A percentile compares a stretch with the other conserved stretches of the same genome.
Conservation (phyloP, 2,329 filamentous ascomycete genomes). For the Colletotrichum orchidophilum region DNA sequence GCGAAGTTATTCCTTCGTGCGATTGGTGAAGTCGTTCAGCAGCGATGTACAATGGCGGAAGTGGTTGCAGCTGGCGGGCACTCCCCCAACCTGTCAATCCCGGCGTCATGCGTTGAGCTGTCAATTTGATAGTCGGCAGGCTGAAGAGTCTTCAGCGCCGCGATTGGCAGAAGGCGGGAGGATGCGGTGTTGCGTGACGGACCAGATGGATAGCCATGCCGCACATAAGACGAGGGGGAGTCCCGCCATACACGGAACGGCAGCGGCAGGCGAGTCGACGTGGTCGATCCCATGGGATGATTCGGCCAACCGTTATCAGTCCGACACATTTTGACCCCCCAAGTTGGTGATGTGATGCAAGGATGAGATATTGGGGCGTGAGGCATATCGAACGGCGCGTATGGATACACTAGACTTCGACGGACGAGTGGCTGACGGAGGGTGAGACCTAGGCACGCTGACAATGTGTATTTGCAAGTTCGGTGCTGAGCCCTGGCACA, state of each 20-base stretch:
- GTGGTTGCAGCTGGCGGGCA: slow-evolving; percentile 24
- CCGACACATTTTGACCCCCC: background rate
- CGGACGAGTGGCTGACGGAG: background rate
- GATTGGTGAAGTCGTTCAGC: background rate
- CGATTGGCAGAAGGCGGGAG: slow-evolving; percentile 8
- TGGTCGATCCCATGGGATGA: slow-evolving; percentile 11
- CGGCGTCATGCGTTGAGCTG: slow-evolving; percentile 21
- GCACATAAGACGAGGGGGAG: slow-evolving; percentile 6
- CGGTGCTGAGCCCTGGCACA: background rate
- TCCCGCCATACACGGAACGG: slow-evolving; percentile 9
- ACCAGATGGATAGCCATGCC: background rate
- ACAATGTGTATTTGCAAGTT: background rate
- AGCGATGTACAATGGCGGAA: background rate
- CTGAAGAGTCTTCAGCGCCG: background rate
- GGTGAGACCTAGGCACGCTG: slow-evolving; percentile 1
- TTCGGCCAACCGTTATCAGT: background rate
- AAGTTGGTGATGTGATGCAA: slow-evolving; percentile 27
- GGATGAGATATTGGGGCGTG: slow-evolving; percentile 5
- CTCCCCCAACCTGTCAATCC: slow-evolving; percentile 13
- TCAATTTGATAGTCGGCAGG: slow-evolving; percentile 6
- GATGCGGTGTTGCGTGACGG: background rate
- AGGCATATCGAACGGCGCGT: background rate
- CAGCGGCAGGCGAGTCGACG: background rate
- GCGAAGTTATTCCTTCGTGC: background rate
- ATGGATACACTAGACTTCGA: background rate